Evolutionary conservation across 768 basidiomycete genomes (phyloP), one percentile per base, ranked within the genome.

Genomic region (Tephrocybe rancida): DNA sequence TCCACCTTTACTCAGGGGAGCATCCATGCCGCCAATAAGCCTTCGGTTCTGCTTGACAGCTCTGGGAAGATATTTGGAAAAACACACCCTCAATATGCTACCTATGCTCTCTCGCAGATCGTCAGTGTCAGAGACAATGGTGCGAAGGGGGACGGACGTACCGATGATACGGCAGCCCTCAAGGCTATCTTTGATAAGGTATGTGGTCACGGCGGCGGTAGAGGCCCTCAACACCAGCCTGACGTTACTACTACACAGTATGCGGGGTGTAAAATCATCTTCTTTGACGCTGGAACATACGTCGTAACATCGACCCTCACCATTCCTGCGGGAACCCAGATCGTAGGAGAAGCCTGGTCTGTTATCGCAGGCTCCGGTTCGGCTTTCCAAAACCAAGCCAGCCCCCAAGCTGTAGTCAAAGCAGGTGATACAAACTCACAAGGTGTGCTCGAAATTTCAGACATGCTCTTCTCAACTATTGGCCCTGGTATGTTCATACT

Each of bases 131-230:
- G 79, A 61, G 79, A 78, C 52, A 63, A 84, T 49, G 90, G 89
- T 26, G 90, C 89, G 6, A 76, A 72, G 54, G 90, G 90, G 37
- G 88, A 92, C 61, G 90, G 90, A n/a, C 62, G 64, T 24, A 86
- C 87, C 4, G 90, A 92, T 65, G 90, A 92, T 62, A 90, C 90
- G 1, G 73, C 71, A n/a, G 87, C 85, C 8, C 71, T 92, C 14
- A 77, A 85, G 50, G 73, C 75, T 1, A 72, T 88, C 11, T 80
- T 92, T 47, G 61, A 79, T 49, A 66, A 81, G 71, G 88, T 83
- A 52, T 19, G 65, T 59, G 13, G 19, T 38, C 13, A 19, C 34
- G 21, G 26, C 3, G 3, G 22, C 13, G 48, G 47, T 7, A 5
- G n/a, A 29, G n/a, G n/a, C 8, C 30, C 27, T n/a, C 24, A 13